phyloP scores from a whole-genome alignment of 2,329 filamentous ascomycete species.

The Cercospora sp. region DNA sequence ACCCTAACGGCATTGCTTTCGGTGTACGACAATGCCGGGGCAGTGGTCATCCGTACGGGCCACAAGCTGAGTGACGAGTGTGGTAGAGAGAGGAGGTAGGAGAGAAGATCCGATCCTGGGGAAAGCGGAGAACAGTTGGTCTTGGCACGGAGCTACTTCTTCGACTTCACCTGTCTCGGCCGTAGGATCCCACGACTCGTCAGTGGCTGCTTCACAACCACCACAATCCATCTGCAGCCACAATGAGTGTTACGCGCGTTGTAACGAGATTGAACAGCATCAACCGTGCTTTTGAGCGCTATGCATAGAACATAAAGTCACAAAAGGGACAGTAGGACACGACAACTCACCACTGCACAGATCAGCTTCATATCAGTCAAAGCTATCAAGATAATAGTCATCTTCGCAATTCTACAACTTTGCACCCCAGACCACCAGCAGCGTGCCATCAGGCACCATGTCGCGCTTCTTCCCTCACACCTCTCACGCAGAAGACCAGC shows the following conservation, averaged over 20 bases:
- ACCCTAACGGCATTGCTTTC: no score
- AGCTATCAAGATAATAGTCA: no score
- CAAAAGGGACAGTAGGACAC: background rate
- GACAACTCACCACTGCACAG: background rate
- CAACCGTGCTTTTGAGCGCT: background rate
- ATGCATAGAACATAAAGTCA: background rate
- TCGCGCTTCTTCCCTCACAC: constrained; percentile 58
- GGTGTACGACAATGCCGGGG: no score
- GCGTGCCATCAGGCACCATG: constrained; percentile 42
- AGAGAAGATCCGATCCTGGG: no score
- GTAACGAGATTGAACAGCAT: background rate
- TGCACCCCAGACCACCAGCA: background rate
- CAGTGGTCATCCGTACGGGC: no score
- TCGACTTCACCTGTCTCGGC: background rate
- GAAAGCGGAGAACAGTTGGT: background rate
- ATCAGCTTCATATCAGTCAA: no score
- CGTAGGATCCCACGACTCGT: background rate
- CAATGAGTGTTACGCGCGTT: background rate
- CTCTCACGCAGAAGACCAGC: constrained; percentile 64
- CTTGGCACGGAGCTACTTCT: background rate
- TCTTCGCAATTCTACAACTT: no score
- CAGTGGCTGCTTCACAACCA: background rate
- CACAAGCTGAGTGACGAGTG: no score
- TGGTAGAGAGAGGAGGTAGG: no score
- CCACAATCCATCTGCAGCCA: background rate